Base-by-base conservation (phyloP, 306 rosid genomes). In the Macrotyloma uniflorum region DNA sequence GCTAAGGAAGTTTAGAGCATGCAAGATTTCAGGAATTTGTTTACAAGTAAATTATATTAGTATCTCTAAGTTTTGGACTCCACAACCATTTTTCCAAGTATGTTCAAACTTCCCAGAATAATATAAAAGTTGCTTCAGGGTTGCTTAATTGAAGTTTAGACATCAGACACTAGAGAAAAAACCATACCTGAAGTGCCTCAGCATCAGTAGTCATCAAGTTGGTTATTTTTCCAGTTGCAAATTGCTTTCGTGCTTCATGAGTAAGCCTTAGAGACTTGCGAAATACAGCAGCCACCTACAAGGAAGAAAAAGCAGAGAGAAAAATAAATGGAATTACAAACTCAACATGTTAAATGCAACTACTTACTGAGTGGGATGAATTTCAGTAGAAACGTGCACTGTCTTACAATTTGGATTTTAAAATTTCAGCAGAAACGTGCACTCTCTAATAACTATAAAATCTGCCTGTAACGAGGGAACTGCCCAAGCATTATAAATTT, bases 151-250 rank as follows among this genome's bases (percentile, higher is more conserved):
- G 43, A 38, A 8, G 11, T 38, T 38, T 42, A 57, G 72, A 64
- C 47, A 82, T 71, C 74, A 62, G 70, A 62, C 5, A 69, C 45
- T 36, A 78, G 23, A 78, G 54, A 76, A 53, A 38, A 62, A 67
- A 67, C 13, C 75, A 47, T 86, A 83, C 98, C 94, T 93, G 98
- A 78, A 95, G 99, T 54, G 97, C 70, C 86, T 95, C 99, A 19
- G 94, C 86, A 86, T 95, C 99, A 54, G 99, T 93, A 55, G 98
- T 92, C 99, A 95, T 95, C 86, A 95, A 79, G 88, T 95, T 95
- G 72, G 99, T 95, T 77, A 95, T 93, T 86, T 95, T 95, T 76
- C 99, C 99, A 66, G 98, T 61, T 0, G 97, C 84, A 90, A 95
- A 95, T 68, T 90, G 91, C 89, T 95, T 95, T 76, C 94, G 92